Conservation (phyloP, 306 rosid genomes). For the Cicer pinnatifidum region DNA sequence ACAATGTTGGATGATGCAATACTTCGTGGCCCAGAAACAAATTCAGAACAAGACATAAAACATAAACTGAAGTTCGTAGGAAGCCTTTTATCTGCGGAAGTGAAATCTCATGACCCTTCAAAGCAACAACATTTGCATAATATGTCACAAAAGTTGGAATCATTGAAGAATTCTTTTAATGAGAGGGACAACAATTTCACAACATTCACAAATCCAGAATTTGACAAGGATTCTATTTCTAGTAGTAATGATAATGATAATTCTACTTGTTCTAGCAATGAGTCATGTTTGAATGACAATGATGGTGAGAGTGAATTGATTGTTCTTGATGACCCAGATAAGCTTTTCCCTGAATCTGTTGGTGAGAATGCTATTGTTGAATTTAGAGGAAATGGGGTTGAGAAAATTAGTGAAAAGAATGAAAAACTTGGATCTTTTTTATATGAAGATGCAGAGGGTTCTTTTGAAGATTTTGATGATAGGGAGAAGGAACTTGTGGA, state of each 20-base stretch:
- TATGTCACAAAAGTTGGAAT: conserved; percentile 22
- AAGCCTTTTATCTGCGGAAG: conserved; percentile 54
- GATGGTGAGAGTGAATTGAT: conserved; percentile 10
- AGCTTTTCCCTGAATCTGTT: not conserved
- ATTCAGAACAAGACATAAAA: conserved; percentile 37
- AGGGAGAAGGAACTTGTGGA: conserved; percentile 35
- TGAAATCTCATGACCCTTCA: conserved; percentile 40
- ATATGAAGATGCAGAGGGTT: conserved; percentile 42
- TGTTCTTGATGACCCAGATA: conserved; percentile 40
- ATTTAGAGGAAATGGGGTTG: conserved; percentile 21
- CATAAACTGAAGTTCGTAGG: conserved; percentile 47
- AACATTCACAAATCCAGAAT: not conserved
- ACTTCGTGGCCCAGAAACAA: conserved; percentile 31
- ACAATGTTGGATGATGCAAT: conserved; percentile 20
- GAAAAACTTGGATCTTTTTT: conserved; percentile 10
- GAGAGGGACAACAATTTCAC: conserved; percentile 34
- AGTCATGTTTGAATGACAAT: conserved; percentile 52
- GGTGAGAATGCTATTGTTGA: conserved; percentile 43
- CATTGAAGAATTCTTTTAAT: conserved; percentile 39
- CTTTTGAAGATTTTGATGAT: conserved; percentile 6
- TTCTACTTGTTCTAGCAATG: conserved; percentile 56
- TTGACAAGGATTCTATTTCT: conserved; percentile 15
- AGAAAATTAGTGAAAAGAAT: not conserved
- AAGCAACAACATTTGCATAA: conserved; percentile 44
- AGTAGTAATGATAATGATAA: not conserved